These are phyloP conservation scores for Acarospora socialis DNA, from an alignment of 2,329 filamentous ascomycete genomes.

Conservation along the genomic window DNA sequence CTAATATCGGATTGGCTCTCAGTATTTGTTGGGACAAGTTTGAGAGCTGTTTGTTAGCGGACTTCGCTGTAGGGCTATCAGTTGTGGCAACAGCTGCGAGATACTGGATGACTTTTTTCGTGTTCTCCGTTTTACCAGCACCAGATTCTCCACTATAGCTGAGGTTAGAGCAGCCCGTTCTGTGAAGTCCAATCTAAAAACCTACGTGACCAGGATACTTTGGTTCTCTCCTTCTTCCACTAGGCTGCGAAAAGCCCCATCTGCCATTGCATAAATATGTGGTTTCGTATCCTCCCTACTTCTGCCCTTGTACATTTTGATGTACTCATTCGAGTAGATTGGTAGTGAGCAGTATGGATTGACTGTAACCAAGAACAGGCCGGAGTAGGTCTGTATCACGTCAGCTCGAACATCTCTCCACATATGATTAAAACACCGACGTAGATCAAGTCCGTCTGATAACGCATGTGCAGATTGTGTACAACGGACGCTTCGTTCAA, in stretches of 20 bases:
- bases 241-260: constrained; percentile 88
- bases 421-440: constrained; percentile 26
- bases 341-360: constrained; percentile 92
- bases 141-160: constrained; percentile 66
- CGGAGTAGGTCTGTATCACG: constrained; percentile 66
- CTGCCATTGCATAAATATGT: constrained; percentile 95
- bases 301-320: constrained; percentile 94
- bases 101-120: constrained; percentile 98
- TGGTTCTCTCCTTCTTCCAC: constrained; percentile 93
- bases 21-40: constrained; percentile 94
- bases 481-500: constrained; percentile 96
- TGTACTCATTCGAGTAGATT: constrained; percentile 91
- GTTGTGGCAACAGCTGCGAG: constrained; percentile 83
- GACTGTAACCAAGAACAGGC: constrained; percentile 88
- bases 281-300: constrained; percentile 88
- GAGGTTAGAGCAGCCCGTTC: constrained; percentile 9
- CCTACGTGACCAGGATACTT: constrained; percentile 81
- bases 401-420: constrained; percentile 5
- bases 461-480: constrained; percentile 88
- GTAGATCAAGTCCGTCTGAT: constrained; percentile 89
- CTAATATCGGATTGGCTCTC: constrained; percentile 88
- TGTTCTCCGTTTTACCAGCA: constrained; percentile 97
- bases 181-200: constrained; percentile 10
- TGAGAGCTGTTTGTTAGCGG: constrained; percentile 53
- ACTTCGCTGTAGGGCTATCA: constrained; percentile 50